These are phyloP conservation scores for Antrodiella citrinella DNA, from an alignment of 768 basidiomycete species.

Conservation along the genomic window DNA sequence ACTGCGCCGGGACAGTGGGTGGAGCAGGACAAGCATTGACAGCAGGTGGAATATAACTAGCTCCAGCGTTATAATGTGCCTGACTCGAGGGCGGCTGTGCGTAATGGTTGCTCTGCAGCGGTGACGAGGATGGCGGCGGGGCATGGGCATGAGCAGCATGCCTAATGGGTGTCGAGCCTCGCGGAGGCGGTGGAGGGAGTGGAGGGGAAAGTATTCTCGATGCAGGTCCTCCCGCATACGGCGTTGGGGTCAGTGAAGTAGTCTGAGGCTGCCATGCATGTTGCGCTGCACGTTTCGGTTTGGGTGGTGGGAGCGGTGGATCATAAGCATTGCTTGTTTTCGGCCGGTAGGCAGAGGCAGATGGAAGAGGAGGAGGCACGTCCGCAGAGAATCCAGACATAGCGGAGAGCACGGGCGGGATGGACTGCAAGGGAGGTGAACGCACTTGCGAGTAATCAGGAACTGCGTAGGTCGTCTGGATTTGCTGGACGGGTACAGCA, in stretches of 20 bases:
- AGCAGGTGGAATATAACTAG: background rate
- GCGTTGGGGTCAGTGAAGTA: constrained; percentile 15
- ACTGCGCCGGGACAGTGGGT: background rate
- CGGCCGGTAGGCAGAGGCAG: constrained; percentile 47
- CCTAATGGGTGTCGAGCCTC: constrained; percentile 2
- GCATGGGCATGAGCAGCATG: constrained; percentile 1
- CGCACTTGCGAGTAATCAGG: background rate
- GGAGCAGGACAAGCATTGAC: background rate
- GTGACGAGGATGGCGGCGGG: constrained; percentile 4
- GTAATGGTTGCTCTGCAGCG: constrained; percentile 1
- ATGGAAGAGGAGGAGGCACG: constrained; percentile 21
- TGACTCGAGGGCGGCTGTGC: background rate
- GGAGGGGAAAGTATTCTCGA: constrained; percentile 11
- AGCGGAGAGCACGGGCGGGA: background rate
- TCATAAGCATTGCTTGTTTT: constrained; percentile 70
- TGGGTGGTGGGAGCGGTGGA: constrained; percentile 57
- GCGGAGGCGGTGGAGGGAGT: constrained; percentile 8
- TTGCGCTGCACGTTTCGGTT: constrained; percentile 24
- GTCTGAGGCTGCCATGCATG: constrained; percentile 8
- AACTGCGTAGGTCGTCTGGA: background rate
- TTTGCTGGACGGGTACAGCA: background rate
- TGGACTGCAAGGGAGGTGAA: background rate
- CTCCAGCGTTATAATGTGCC: background rate
- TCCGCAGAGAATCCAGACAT: background rate
- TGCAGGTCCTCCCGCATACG: constrained; percentile 7